Evolutionary conservation across 768 basidiomycete genomes (phyloP).

Genomic region (Asterophora lycoperdoides): DNA sequence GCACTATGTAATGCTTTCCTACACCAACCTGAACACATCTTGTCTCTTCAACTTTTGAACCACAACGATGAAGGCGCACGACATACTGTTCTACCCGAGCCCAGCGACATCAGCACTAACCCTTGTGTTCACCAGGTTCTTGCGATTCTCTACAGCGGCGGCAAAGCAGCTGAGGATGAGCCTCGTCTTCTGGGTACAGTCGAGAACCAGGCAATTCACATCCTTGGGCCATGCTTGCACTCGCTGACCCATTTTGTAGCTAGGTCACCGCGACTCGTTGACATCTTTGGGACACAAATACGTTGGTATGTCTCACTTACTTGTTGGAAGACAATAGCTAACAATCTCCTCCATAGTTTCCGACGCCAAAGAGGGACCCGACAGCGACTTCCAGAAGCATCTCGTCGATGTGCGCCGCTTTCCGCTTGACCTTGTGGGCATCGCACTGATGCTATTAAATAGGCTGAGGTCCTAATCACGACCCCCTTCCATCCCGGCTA

Average conservation of each 20-base stretch:
- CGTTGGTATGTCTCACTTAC: conserved; percentile 44
- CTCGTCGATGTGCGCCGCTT: conserved; percentile 60
- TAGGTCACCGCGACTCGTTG: conserved; percentile 70
- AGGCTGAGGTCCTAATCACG: conserved; percentile 80
- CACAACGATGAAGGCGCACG: conserved; percentile 39
- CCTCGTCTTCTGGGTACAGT: conserved; percentile 75
- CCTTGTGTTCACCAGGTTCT: conserved; percentile 45
- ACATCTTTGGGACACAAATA: conserved; percentile 70
- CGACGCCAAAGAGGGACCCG: conserved; percentile 77
- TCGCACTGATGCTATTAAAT: conserved; percentile 13
- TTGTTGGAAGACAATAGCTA: neutral
- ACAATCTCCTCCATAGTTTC: conserved; percentile 33
- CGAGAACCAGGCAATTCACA: conserved; percentile 61
- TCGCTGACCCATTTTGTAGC: conserved; percentile 33
- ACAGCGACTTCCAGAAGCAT: conserved; percentile 80
- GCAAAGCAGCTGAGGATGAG: conserved; percentile 60
- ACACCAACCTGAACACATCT: neutral
- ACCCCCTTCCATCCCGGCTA: conserved; percentile 88
- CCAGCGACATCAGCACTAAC: neutral
- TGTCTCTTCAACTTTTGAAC: neutral
- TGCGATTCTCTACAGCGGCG: conserved; percentile 71
- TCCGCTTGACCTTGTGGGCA: neutral
- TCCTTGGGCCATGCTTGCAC: neutral
- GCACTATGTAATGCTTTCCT: neutral
- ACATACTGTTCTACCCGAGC: neutral